Conservation (phyloP, 768 basidiomycete genomes). For the Favolaschia claudopus region DNA sequence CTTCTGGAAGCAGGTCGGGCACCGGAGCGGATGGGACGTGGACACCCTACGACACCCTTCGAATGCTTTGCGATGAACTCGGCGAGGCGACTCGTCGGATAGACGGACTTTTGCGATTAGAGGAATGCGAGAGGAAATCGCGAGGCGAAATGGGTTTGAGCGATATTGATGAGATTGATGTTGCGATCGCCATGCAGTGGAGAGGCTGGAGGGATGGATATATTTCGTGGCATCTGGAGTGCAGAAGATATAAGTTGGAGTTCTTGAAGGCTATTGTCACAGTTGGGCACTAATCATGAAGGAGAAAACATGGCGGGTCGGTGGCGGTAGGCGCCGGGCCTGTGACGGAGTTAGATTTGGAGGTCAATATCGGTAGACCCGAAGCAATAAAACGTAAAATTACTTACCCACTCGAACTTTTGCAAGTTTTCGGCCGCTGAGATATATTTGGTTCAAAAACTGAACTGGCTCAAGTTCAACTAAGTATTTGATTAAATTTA, state of each 20-base stretch:
- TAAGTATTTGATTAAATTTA: too few relatives aligned
- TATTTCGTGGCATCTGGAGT: slow-evolving; percentile 16
- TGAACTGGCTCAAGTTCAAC: too few relatives aligned
- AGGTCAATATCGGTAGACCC: too few relatives aligned
- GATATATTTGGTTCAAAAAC: too few relatives aligned
- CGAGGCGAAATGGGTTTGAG: background rate
- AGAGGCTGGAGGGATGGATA: slow-evolving; percentile 11
- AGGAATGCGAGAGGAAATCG: slow-evolving; percentile 9
- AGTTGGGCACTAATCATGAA: too few relatives aligned
- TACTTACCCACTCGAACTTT: too few relatives aligned
- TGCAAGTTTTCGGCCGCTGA: too few relatives aligned
- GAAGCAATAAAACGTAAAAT: too few relatives aligned
- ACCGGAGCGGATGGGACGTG: slow-evolving; percentile 1
- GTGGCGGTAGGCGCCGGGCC: too few relatives aligned
- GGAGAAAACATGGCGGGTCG: too few relatives aligned
- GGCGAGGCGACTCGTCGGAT: slow-evolving; percentile 3
- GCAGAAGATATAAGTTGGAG: slow-evolving; percentile 10
- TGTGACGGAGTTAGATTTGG: too few relatives aligned
- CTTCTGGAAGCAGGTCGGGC: too few relatives aligned
- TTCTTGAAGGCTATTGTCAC: slow-evolving; percentile 1
- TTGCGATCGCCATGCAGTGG: slow-evolving; percentile 14
- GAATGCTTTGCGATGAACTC: slow-evolving; percentile 7
- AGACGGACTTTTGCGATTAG: slow-evolving; percentile 12
- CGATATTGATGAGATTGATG: slow-evolving; percentile 1
- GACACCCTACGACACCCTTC: slow-evolving; percentile 7